Evolutionary conservation across 2,329 filamentous ascomycete genomes (phyloP).

Genomic region (Fusarium equiseti): DNA sequence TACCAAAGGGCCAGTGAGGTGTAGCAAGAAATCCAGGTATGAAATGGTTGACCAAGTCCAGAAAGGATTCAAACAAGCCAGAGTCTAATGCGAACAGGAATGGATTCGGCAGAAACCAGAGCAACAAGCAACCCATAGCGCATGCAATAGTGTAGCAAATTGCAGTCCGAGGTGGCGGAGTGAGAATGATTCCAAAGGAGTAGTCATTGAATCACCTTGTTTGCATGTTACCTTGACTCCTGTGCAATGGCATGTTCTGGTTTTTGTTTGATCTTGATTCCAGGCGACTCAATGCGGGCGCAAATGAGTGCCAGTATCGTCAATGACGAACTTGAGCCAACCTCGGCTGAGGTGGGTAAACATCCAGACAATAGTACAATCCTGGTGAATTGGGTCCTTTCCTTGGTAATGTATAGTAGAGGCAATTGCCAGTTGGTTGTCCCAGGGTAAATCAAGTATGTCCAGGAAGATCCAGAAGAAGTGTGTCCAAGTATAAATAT

Average conservation of each 20-base stretch:
- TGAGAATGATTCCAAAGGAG: slow-evolving; percentile 13
- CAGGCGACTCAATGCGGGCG: slow-evolving; percentile 29
- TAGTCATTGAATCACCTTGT: slow-evolving; percentile 18
- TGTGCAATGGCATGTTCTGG: slow-evolving; percentile 31
- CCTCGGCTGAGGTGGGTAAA: slow-evolving; percentile 36
- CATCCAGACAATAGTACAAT: slow-evolving; percentile 24
- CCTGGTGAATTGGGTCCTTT: slow-evolving; percentile 30
- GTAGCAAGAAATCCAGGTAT: slow-evolving; percentile 31
- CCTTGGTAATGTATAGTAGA: slow-evolving; percentile 18
- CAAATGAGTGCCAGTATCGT: slow-evolving; percentile 29
- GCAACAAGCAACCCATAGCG: slow-evolving; percentile 24
- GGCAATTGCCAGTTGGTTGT: slow-evolving; percentile 29
- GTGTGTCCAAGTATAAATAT: slow-evolving; percentile 18
- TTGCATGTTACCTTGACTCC: slow-evolving; percentile 38
- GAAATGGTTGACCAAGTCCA: slow-evolving; percentile 12
- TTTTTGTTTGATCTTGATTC: slow-evolving; percentile 26
- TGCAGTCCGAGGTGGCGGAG: slow-evolving; percentile 21
- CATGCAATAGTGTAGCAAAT: slow-evolving; percentile 34
- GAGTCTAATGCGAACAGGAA: slow-evolving; percentile 5
- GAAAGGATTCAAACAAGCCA: not conserved
- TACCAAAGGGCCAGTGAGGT: slow-evolving; percentile 18
- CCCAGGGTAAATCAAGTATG: slow-evolving; percentile 12
- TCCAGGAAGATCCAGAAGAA: slow-evolving; percentile 24
- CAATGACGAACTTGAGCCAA: slow-evolving; percentile 32
- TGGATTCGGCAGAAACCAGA: slow-evolving; percentile 10